These are phyloP conservation scores for Tuctoria greenei DNA, from an alignment of 176 grass and related monocot genomes.

Conservation along the genomic window DNA sequence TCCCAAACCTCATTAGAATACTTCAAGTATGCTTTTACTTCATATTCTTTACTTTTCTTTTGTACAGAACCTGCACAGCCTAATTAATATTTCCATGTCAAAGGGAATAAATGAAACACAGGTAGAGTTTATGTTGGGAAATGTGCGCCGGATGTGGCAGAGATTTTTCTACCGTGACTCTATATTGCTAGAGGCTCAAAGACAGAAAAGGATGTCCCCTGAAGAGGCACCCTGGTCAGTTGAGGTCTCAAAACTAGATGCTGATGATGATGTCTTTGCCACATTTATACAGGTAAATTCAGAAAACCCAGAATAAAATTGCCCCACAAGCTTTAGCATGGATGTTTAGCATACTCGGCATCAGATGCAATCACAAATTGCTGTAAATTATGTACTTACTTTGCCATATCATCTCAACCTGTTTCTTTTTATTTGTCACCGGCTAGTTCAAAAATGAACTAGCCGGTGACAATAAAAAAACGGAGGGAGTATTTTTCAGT, in stretches of 20 bases:
- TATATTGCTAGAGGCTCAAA: conserved; percentile 78
- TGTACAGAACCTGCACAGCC: conserved; percentile 1
- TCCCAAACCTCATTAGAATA: conserved; percentile 66
- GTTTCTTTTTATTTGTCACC: no score
- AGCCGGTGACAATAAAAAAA: no score
- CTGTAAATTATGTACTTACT: background rate
- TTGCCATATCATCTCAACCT: background rate
- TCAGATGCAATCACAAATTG: background rate
- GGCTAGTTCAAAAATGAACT: no score
- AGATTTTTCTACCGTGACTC: conserved; percentile 87
- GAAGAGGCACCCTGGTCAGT: conserved; percentile 75
- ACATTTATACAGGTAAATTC: conserved; percentile 87
- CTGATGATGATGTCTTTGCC: conserved; percentile 74
- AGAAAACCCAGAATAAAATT: background rate
- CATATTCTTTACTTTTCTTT: background rate
- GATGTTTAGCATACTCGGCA: background rate
- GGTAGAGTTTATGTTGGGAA: conserved; percentile 85
- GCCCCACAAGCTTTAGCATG: background rate
- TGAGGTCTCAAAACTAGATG: conserved; percentile 74
- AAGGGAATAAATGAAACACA: conserved; percentile 75
- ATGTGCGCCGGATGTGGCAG: conserved; percentile 81
- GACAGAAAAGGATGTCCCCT: conserved; percentile 66
- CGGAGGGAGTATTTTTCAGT: background rate
- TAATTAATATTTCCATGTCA: conserved; percentile 31
- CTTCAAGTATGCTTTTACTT: conserved; percentile 49